Base-by-base conservation (phyloP, 305 asterid genomes). In the Fraxinus greggii region DNA sequence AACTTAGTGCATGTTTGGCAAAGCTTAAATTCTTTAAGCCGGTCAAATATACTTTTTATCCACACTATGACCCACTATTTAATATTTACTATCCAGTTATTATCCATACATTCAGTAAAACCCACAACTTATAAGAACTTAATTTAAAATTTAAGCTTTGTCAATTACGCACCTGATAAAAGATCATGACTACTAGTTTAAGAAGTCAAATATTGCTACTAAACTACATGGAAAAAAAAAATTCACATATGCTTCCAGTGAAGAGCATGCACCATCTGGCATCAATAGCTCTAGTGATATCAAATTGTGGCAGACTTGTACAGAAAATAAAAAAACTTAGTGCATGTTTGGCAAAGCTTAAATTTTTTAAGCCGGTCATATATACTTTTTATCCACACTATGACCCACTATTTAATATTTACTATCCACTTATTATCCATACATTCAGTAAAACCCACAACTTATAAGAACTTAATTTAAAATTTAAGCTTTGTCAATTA, bases 191-290 rank as follows among this genome's bases (percentile, higher is more conserved):
- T 2, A 61, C 5, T 23, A 61, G 70, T 61, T 21, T 61, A 61
- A 59, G 12, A 51, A 33, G 40, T 80, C 15, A 19, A 36, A 54
- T 76, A 36, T 4, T 65, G 63, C 17, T 54, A 42, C 75, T 76
- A 78, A 69, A 70, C 67, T 51, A 72, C 63, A 79, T 45, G 17
- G 31, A 19, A 13, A n/a, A 51, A 15, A 42, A 1, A 3, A 51
- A 51, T 13, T 48, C 59, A n/a, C 36, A 35, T 28, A 80, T 70
- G 67, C 32, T 45, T 72, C 82, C 48, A 81, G 36, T 5, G 40
- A 65, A 79, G 15, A 61, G 31, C 31, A 23, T 61, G 15, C 70
- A 61, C 31, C 31, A 21, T 61, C 70, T 21, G 69, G 13, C 15
- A 61, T 23, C 70, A 61, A 61, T 23, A 61, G 70, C 70, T 61